Percentiles rank a stretch among this genome's conserved stretches.
phyloP scores from a whole-genome alignment of 306 rosid genomes.

The Clitoria ternatea region DNA sequence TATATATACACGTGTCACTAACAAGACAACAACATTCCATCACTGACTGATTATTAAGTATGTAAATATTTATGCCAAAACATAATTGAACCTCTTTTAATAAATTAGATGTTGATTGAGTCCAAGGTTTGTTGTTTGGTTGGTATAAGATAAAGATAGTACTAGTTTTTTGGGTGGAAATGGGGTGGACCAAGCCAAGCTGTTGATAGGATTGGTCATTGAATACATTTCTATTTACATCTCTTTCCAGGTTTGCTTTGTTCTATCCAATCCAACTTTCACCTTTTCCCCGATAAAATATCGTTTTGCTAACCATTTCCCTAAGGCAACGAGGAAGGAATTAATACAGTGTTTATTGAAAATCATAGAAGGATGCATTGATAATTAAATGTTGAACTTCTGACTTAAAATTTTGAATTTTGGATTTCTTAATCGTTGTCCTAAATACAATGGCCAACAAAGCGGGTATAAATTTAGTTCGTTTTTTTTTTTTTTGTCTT shows the following conservation, averaged over 20 bases:
- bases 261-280: not conserved
- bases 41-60: not conserved
- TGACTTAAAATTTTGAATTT: too few relatives aligned
- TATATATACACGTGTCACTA: not conserved
- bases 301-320: too few relatives aligned
- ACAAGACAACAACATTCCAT: not conserved
- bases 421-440: too few relatives aligned
- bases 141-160: not conserved
- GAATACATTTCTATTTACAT: not conserved
- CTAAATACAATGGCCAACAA: too few relatives aligned
- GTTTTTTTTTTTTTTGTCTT: not conserved
- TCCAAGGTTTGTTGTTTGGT: not conserved
- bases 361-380: too few relatives aligned
- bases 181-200: too few relatives aligned
- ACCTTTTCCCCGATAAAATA: too few relatives aligned
- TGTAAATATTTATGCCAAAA: not conserved
- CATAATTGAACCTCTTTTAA: not conserved
- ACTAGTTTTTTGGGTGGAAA: not conserved
- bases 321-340: too few relatives aligned
- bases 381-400: too few relatives aligned
- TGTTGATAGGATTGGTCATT: not conserved
- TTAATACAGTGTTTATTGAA: too few relatives aligned
- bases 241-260: not conserved
- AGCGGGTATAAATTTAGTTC: not conserved
- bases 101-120: not conserved